Evolutionary conservation across 163 green algal species (phyloP).

Genomic region (Scenedesmus sp.): DNA sequence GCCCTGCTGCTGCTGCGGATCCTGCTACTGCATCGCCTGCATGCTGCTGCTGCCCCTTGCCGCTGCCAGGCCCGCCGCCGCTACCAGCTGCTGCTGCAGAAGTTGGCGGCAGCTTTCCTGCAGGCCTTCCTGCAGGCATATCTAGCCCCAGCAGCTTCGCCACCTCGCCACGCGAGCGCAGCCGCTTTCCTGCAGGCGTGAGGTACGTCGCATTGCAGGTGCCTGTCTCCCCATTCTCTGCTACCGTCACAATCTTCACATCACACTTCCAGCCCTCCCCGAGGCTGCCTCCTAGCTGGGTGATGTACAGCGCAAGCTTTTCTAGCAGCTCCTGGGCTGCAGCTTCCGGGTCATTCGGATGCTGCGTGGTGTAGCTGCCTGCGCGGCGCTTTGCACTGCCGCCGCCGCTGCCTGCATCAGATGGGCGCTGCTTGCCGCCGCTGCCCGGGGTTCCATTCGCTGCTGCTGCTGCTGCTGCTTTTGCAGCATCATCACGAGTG

Average conservation of each 20-base stretch:
- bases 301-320: slow-evolving; percentile 38
- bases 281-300: slow-evolving; percentile 39
- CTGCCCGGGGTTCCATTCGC: slow-evolving; percentile 2
- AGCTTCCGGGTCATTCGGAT: slow-evolving; percentile 22
- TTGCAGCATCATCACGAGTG: background rate
- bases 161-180: slow-evolving; percentile 66
- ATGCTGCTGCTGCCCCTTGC: background rate
- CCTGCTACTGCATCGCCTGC: slow-evolving; percentile 5
- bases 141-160: slow-evolving; percentile 41
- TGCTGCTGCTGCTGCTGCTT: background rate
- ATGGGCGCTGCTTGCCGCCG: background rate
- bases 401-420: background rate
- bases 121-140: slow-evolving; percentile 10
- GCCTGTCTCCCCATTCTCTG: slow-evolving; percentile 60
- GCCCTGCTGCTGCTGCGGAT: background rate
- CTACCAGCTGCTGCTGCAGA: background rate
- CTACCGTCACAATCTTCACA: slow-evolving; percentile 57
- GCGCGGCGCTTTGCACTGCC: background rate
- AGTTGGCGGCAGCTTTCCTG: background rate
- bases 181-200: slow-evolving; percentile 60
- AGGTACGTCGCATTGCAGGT: slow-evolving; percentile 74
- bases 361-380: slow-evolving; percentile 28
- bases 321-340: slow-evolving; percentile 39
- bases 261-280: slow-evolving; percentile 69
- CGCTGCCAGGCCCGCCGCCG: background rate